Base-by-base conservation (phyloP, 805 yeast species). In the Starmerella riodocensis region DNA sequence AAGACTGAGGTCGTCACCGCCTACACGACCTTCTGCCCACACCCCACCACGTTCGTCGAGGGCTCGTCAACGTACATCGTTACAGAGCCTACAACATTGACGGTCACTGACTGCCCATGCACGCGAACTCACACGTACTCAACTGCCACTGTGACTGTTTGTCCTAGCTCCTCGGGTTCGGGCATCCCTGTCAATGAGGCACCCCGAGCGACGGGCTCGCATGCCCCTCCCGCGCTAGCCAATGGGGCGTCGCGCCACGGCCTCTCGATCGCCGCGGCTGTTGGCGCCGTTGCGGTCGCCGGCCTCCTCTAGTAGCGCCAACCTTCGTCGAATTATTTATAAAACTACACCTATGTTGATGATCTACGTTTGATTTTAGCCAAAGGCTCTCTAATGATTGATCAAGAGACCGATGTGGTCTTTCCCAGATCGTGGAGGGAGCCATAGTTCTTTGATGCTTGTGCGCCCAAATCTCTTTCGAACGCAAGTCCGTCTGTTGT, bases 91-190 rank as follows among this genome's bases (percentile, higher is more conserved):
- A 78, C 88, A 60, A 81, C 93, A 52, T 63, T 82, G 55, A 81
- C 91, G 61, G 70, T 81, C 73, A 78, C 93, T 55, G 78, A 82
- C 70, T 76, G 81, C 64, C 86, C 86, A 59, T 82, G 93, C 70
- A 79, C 88, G 11, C 53, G 52, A 23, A 50, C 54, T 5, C 54
- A 51, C 40, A 50, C 54, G 3, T 52, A 14, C 40, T 40, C 48
- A 26, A 50, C 54, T 8, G 29, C 43, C 19, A 48, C 50, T 14
- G 51, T 48, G 13, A 50, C 51, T 13, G 49, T 45, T 13, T 51
- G 53, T 43, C 40, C 46, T 24, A 31, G 34, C 18, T 19, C 45
- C 19, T 35, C 28, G 27, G 39, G 39, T 12, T 32, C 43, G n/a
- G 14, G n/a, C 16, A 28, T 6, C 26, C 25, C 24, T 19, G 35